Conservation (phyloP, 495 filamentous ascomycete species). For the Aspergillus conjunctus region DNA sequence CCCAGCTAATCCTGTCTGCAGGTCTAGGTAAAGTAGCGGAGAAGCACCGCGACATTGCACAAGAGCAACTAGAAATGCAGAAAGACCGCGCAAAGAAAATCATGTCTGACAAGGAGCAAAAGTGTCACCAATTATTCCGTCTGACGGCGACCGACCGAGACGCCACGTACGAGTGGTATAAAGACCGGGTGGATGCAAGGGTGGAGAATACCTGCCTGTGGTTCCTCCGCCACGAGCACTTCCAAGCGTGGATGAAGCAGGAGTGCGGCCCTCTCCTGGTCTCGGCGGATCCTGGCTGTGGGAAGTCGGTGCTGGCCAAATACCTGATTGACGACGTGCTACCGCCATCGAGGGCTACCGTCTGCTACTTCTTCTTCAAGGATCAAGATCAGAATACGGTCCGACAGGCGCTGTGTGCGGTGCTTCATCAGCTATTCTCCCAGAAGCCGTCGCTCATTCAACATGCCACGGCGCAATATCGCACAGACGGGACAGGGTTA, state of each 20-base stretch:
- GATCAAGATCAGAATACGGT: slow-evolving; percentile 30
- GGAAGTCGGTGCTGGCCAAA: slow-evolving; percentile 43
- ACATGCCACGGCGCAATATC: slow-evolving; percentile 27
- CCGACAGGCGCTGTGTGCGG: slow-evolving; percentile 33
- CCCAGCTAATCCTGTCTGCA: slow-evolving; percentile 2
- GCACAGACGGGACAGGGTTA: slow-evolving; percentile 19
- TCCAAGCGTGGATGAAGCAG: slow-evolving; percentile 25
- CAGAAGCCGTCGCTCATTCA: slow-evolving; percentile 25
- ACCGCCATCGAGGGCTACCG: slow-evolving; percentile 11
- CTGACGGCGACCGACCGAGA: slow-evolving; percentile 25
- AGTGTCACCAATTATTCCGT: slow-evolving; percentile 38
- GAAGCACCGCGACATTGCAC: slow-evolving; percentile 11
- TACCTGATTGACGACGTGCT: slow-evolving; percentile 35
- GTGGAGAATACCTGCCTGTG: slow-evolving; percentile 42
- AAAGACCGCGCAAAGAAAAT: slow-evolving; percentile 18
- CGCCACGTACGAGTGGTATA: slow-evolving; percentile 25
- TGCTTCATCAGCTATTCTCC: slow-evolving; percentile 36
- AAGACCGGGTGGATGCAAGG: slow-evolving; percentile 20
- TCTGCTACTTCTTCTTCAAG: slow-evolving; percentile 42
- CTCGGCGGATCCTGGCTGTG: slow-evolving; percentile 47
- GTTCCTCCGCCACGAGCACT: slow-evolving; percentile 32
- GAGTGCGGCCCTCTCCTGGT: slow-evolving; percentile 32
- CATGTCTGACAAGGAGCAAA: slow-evolving; percentile 18
- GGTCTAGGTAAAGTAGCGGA: background rate
- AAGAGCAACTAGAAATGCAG: slow-evolving; percentile 21